These are phyloP conservation scores for Cronartium ribicola DNA, from an alignment of 1,284 basidiomycete genomes.

Conservation along the genomic window DNA sequence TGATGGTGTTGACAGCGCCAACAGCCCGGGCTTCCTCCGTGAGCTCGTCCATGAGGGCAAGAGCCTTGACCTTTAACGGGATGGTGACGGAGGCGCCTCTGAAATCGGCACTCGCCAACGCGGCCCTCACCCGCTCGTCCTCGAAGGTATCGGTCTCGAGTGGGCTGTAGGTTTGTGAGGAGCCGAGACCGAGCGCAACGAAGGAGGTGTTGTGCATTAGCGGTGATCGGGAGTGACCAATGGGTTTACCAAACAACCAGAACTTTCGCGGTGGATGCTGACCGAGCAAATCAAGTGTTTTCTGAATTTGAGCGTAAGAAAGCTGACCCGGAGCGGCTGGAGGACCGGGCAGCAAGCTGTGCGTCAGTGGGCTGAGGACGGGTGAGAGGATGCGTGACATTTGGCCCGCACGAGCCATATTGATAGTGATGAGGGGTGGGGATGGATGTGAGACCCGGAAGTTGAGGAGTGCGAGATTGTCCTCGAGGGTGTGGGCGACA, in stretches of 20 bases:
- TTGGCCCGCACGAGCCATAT: slow-evolving; percentile 85
- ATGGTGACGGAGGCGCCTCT: slow-evolving; percentile 96
- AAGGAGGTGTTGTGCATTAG: slow-evolving; percentile 89
- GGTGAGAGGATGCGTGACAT: slow-evolving; percentile 81
- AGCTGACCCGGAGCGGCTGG: slow-evolving; percentile 90
- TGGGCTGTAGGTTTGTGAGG: slow-evolving; percentile 64
- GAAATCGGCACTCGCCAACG: slow-evolving; percentile 68
- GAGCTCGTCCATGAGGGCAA: slow-evolving; percentile 69
- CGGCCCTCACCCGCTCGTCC: slow-evolving; percentile 56
- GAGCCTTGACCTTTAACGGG: slow-evolving; percentile 82
- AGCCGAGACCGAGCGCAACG: slow-evolving; percentile 63
- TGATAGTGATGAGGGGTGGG: slow-evolving; percentile 89
- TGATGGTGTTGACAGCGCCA: slow-evolving; percentile 87
- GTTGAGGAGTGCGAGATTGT: slow-evolving; percentile 73
- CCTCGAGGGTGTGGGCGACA: slow-evolving; percentile 68
- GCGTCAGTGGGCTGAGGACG: slow-evolving; percentile 83
- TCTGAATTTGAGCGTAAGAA: slow-evolving; percentile 77
- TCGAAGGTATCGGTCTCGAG: slow-evolving; percentile 66
- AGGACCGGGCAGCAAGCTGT: slow-evolving; percentile 68
- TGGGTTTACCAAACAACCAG: slow-evolving; percentile 84
- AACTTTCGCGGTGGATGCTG: slow-evolving; percentile 67
- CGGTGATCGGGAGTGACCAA: slow-evolving; percentile 84
- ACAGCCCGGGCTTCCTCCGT: slow-evolving; percentile 74
- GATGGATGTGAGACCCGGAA: slow-evolving; percentile 56
- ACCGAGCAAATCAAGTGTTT: slow-evolving; percentile 74